These are phyloP conservation scores for Tuber calosporum DNA, from an alignment of 495 filamentous ascomycete genomes.

Conservation along the genomic window DNA sequence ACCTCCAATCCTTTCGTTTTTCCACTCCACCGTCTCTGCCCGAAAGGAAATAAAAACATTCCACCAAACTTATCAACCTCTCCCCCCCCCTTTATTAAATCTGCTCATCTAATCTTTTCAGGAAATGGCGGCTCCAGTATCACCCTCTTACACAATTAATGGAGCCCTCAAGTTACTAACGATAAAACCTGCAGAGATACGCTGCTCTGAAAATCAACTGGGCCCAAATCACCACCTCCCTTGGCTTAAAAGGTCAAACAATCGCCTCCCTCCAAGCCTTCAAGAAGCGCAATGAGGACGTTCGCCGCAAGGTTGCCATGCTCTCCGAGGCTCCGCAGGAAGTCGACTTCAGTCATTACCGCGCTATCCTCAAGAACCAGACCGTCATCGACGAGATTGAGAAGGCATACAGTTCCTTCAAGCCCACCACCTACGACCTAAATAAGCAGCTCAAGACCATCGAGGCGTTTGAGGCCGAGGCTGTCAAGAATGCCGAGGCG, in stretches of 20 bases:
- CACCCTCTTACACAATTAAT: neutral
- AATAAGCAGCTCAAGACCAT: slow-evolving; percentile 90
- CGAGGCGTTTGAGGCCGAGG: slow-evolving; percentile 93
- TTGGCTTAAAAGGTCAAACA: slow-evolving; percentile 93
- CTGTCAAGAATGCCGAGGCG: slow-evolving; percentile 89
- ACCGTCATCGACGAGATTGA: slow-evolving; percentile 93
- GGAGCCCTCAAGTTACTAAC: slow-evolving; percentile 20
- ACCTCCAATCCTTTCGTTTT: neutral
- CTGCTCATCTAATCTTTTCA: slow-evolving; percentile 11
- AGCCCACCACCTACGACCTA: slow-evolving; percentile 85
- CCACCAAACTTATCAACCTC: neutral
- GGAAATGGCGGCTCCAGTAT: slow-evolving; percentile 37
- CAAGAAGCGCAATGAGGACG: slow-evolving; percentile 99
- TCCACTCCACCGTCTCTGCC: slow-evolving; percentile 19
- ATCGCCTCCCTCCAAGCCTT: slow-evolving; percentile 81
- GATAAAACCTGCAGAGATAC: slow-evolving; percentile 62
- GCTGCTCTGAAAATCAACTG: slow-evolving; percentile 99
- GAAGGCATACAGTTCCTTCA: slow-evolving; percentile 80
- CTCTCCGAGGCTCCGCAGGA: slow-evolving; percentile 71
- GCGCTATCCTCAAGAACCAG: slow-evolving; percentile 83
- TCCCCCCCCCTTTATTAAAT: slow-evolving; percentile 2
- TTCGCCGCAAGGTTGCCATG: slow-evolving; percentile 77
- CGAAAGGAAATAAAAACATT: neutral
- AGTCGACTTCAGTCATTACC: slow-evolving; percentile 92
- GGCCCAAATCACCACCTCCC: slow-evolving; percentile 78